Percentiles rank a stretch among this genome's conserved stretches.
These are phyloP conservation scores for Blastobotrys serpentis DNA, from an alignment of 1,139 yeast genomes.

Conservation along the genomic window DNA sequence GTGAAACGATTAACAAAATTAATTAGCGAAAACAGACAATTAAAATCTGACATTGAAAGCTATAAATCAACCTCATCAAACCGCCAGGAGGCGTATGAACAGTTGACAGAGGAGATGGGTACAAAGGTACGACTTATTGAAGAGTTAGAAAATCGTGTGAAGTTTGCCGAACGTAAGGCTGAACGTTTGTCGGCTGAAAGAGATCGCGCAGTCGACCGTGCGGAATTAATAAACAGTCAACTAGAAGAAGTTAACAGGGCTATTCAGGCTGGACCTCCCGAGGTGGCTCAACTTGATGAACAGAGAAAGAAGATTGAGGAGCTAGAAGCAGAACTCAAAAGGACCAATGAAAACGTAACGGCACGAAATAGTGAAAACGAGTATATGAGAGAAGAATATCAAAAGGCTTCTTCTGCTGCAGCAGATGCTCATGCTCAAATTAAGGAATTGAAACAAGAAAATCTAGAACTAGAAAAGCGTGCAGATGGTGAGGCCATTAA, in stretches of 20 bases:
- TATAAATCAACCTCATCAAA: constrained; percentile 35
- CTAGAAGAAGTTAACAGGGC: constrained; percentile 22
- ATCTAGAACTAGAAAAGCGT: constrained; percentile 37
- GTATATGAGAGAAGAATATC: constrained; percentile 66
- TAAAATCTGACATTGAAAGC: constrained; percentile 35
- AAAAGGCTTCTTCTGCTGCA: constrained; percentile 57
- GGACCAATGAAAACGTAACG: constrained; percentile 41
- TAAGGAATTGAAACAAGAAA: constrained; percentile 37
- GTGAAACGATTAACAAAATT: constrained; percentile 40
- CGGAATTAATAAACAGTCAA: constrained; percentile 18
- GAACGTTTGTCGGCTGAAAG: constrained; percentile 29
- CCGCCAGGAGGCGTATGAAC: constrained; percentile 41
- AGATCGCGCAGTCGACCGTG: constrained; percentile 23
- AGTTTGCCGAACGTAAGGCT: constrained; percentile 31
- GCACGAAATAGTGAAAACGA: constrained; percentile 54
- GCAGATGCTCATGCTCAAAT: constrained; percentile 51
- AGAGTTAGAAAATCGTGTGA: constrained; percentile 29
- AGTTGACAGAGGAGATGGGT: constrained; percentile 44
- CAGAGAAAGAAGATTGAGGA: constrained; percentile 41
- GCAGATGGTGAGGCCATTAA: constrained; percentile 35
- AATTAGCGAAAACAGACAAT: constrained; percentile 23
- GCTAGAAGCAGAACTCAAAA: constrained; percentile 44
- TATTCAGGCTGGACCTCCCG: constrained; percentile 23
- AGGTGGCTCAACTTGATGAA: constrained; percentile 37
- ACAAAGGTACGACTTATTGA: constrained; percentile 34